Evolutionary conservation across 2,329 filamentous ascomycete species (phyloP).

Genomic region (Fusarium globosum): DNA sequence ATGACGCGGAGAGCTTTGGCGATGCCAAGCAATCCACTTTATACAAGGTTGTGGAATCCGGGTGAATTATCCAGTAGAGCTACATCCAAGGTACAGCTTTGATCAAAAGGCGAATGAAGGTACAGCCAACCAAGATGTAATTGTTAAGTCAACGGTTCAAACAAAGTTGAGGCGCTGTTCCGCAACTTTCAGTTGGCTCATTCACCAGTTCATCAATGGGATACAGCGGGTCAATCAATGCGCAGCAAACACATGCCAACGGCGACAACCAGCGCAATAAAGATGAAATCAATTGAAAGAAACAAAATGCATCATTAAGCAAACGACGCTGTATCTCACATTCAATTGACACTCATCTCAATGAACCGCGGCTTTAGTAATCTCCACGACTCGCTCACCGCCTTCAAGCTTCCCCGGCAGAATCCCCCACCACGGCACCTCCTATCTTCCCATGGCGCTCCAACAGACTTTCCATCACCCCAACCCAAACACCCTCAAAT

Average conservation of each 20-base stretch:
- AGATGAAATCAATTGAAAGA: neutral
- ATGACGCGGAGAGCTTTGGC: slow-evolving; percentile 26
- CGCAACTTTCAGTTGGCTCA: neutral
- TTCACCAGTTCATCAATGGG: neutral
- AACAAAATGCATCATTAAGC: neutral
- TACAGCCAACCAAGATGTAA: neutral
- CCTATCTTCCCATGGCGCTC: slow-evolving; percentile 34
- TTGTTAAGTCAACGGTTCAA: neutral
- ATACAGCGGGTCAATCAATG: neutral
- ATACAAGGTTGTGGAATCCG: neutral
- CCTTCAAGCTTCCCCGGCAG: slow-evolving; percentile 37
- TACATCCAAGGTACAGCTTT: neutral
- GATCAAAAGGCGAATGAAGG: neutral
- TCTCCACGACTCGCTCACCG: slow-evolving; percentile 32
- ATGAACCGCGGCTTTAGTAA: neutral
- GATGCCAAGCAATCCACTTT: slow-evolving; percentile 26
- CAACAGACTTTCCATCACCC: slow-evolving; percentile 9
- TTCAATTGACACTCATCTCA: neutral
- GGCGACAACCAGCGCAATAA: neutral
- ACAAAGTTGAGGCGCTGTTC: neutral
- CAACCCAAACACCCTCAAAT: slow-evolving; percentile 20
- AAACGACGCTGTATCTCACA: neutral
- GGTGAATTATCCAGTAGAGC: neutral
- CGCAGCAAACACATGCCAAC: neutral
- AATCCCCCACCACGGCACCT: slow-evolving; percentile 40